phyloP scores from a whole-genome alignment of 1,284 basidiomycete genomes.

The Malassezia sp. region DNA sequence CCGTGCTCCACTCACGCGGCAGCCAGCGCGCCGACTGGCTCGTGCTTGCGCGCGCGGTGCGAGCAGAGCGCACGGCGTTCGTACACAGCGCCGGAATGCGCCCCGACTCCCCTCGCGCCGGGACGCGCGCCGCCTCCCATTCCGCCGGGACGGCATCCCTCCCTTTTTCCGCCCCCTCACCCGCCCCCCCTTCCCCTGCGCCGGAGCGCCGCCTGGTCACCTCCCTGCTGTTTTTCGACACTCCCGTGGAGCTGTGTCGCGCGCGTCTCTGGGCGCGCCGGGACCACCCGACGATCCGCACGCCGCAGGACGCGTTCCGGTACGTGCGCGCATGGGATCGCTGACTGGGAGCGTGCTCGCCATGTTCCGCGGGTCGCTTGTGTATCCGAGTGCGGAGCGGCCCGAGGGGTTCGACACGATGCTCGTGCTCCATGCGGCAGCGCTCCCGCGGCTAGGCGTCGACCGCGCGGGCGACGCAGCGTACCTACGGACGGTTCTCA shows the following conservation, averaged over 20 bases:
- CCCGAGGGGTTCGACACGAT: slow-evolving; percentile 15
- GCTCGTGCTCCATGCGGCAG: not conserved
- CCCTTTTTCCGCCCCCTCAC: no score
- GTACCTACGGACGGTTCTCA: not conserved
- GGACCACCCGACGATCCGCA: slow-evolving; percentile 8
- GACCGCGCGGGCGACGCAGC: no score
- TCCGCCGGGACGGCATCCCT: no score
- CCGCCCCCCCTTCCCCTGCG: no score
- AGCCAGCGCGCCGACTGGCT: slow-evolving; percentile 13
- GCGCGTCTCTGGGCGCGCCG: slow-evolving; percentile 5
- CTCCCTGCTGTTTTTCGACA: slow-evolving; percentile 11
- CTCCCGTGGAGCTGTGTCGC: slow-evolving; percentile 3
- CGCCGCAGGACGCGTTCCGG: slow-evolving; percentile 8
- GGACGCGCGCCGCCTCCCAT: no score
- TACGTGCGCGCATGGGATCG: not conserved
- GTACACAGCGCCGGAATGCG: not conserved
- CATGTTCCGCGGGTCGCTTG: slow-evolving; percentile 7
- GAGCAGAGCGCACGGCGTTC: no score
- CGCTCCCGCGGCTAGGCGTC: not conserved
- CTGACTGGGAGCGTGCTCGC: slow-evolving; percentile 7
- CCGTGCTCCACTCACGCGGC: not conserved
- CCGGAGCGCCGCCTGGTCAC: slow-evolving; percentile 1
- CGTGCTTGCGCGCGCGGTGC: slow-evolving; percentile 8
- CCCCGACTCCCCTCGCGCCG: not conserved
- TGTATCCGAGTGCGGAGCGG: not conserved